Percentiles rank a stretch among this genome's conserved stretches.
Evolutionary conservation across 495 filamentous ascomycete genomes (phyloP).

Genomic region (Annulohypoxylon moriforme): DNA sequence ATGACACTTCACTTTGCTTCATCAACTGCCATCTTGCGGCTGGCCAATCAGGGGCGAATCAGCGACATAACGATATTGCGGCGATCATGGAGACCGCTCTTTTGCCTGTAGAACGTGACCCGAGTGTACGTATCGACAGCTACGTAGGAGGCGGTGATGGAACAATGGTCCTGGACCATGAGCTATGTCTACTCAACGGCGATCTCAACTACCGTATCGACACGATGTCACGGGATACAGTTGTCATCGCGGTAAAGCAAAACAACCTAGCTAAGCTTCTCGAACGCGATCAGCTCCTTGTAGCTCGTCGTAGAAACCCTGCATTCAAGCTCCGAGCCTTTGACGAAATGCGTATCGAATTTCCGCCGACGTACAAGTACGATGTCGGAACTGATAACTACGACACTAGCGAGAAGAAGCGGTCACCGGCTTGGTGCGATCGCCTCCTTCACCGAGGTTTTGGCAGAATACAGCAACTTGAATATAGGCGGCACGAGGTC

Average conservation of each 20-base stretch:
- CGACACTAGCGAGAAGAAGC: conserved; percentile 92
- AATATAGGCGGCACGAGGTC: conserved; percentile 91
- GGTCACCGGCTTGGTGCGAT: conserved; percentile 98
- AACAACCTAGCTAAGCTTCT: conserved; percentile 90
- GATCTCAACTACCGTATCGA: conserved; percentile 99
- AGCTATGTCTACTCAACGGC: conserved; percentile 94
- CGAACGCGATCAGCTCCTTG: conserved; percentile 91
- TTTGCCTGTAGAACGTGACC: conserved; percentile 74
- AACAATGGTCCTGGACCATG: conserved; percentile 95
- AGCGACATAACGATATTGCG: conserved; percentile 93
- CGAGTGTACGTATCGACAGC: conserved; percentile 71
- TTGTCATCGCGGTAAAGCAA: conserved; percentile 81
- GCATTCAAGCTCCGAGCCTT: conserved; percentile 89
- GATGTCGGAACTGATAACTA: conserved; percentile 95
- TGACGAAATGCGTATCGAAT: conserved; percentile 85
- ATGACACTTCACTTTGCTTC: conserved; percentile 94
- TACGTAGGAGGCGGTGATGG: conserved; percentile 93
- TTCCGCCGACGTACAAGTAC: conserved; percentile 98
- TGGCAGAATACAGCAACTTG: conserved; percentile 83
- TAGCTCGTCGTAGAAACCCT: conserved; percentile 85
- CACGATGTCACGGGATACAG: conserved; percentile 91
- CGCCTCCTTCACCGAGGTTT: conserved; percentile 86
- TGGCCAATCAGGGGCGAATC: conserved; percentile 86
- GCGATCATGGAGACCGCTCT: conserved; percentile 84
- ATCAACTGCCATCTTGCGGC: conserved; percentile 98